A percentile compares a stretch with the other conserved stretches of the same genome.
These are phyloP conservation scores for Fomes fomentarius DNA, from an alignment of 1,284 basidiomycete genomes.

Conservation along the genomic window DNA sequence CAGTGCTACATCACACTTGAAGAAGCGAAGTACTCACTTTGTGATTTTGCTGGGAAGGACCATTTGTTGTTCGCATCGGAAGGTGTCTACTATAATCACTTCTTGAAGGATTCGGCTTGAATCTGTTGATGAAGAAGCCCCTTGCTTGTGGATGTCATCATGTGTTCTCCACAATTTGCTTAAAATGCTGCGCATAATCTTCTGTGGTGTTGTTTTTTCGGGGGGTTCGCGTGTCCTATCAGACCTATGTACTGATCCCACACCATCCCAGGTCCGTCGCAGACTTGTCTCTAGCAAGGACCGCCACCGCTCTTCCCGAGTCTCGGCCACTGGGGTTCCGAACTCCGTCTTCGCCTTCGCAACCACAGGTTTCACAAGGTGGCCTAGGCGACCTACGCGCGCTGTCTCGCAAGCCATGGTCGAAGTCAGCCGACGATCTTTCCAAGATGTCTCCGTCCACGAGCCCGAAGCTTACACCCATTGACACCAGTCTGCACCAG, in stretches of 20 bases:
- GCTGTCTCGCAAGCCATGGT: slow-evolving; percentile 74
- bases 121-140: no score
- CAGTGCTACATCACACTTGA: not conserved
- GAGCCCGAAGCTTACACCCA: slow-evolving; percentile 42
- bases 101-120: no score
- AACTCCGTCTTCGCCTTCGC: slow-evolving; percentile 44
- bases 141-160: no score
- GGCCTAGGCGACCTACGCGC: slow-evolving; percentile 67
- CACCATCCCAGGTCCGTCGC: slow-evolving; percentile 72
- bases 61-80: no score
- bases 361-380: slow-evolving; percentile 32
- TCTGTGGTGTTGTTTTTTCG: no score
- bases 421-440: slow-evolving; percentile 78
- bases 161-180: no score
- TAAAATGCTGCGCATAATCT: no score
- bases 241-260: no score
- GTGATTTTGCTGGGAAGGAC: no score
- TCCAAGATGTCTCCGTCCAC: slow-evolving; percentile 51
- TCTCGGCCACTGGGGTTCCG: slow-evolving; percentile 29
- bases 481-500: slow-evolving; percentile 57
- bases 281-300: slow-evolving; percentile 57
- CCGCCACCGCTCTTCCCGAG: slow-evolving; percentile 51
- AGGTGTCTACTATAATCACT: no score
- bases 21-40: no score
- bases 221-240: no score